phyloP scores from a whole-genome alignment of 306 rosid genomes.

The Vigna radiata region DNA sequence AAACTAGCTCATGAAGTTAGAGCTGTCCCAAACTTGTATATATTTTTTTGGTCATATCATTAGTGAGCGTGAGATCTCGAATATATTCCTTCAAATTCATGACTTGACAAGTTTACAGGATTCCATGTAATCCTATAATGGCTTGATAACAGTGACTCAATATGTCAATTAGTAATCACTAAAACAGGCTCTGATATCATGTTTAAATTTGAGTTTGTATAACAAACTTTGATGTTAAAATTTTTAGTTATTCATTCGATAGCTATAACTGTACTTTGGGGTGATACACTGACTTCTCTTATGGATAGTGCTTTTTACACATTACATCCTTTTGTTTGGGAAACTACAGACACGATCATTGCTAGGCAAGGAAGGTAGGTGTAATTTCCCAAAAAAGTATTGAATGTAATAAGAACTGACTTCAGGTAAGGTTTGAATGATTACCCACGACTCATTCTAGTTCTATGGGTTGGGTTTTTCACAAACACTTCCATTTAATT shows the following conservation, averaged over 20 bases:
- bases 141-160: background rate
- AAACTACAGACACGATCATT: background rate
- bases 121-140: too few relatives aligned
- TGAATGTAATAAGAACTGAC: background rate
- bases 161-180: too few relatives aligned
- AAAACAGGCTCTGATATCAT: too few relatives aligned
- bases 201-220: too few relatives aligned
- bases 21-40: background rate
- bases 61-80: background rate
- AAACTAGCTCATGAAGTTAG: background rate
- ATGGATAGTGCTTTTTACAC: background rate
- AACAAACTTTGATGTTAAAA: background rate
- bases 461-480: background rate
- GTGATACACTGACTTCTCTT: background rate
- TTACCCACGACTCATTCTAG: background rate
- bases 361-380: background rate
- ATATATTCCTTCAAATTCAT: background rate
- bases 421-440: background rate
- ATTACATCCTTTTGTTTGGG: background rate
- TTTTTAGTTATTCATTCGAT: background rate
- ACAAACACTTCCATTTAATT: constrained; percentile 22
- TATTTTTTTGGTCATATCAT: background rate
- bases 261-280: background rate
- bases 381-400: constrained; percentile 13
- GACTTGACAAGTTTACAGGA: background rate